Evolutionary conservation across 805 yeast species (phyloP), one percentile per base, ranked within the genome.

Genomic region (Candida gorgasii): DNA sequence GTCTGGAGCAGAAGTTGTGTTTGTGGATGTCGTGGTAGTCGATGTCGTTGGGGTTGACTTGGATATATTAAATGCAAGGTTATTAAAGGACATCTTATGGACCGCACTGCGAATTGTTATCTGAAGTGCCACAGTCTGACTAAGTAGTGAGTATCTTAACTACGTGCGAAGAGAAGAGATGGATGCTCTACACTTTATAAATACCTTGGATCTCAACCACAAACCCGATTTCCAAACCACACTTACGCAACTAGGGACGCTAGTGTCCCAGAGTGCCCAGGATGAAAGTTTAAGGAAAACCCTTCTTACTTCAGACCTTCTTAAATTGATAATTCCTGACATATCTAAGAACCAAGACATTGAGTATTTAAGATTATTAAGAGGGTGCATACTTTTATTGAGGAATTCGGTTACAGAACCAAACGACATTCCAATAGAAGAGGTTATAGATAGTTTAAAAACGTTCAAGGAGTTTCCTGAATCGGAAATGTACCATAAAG

Each of bases 381-480:
- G 83, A 50, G 85, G 81, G 1, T 49, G 70, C 1, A 42, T 78
- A 1, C 47, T 80, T n/a, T 42, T 79, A n/a, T 58, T 70, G 20
- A 59, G 85, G 45, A 79, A 78, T 49, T 48, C 77, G 17, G 64
- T 72, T 1, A 67, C 65, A 4, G 47, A 48, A 13, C 19, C 57
- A 27, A 39, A 43, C 20, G 43, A 47, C n/a, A n/a, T 47, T 18
- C 33, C 38, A 15, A 9, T 48, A 5, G 20, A 38, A 8, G 20
- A 39, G 27, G 26, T 47, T 14, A 27, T 36, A 8, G 24, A 13
- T 5, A 42, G 40, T 40, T 27, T 42, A n/a, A 16, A 27, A n/a
- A 9, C 20, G 20, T 32, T 27, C 17, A 12, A 17, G 8, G 3
- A 3, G 4, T 40, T 17, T 9, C 30, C 32, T 2, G 16, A 20